Base-by-base conservation (phyloP, 2,329 filamentous ascomycete species). In the Alternaria sp. region DNA sequence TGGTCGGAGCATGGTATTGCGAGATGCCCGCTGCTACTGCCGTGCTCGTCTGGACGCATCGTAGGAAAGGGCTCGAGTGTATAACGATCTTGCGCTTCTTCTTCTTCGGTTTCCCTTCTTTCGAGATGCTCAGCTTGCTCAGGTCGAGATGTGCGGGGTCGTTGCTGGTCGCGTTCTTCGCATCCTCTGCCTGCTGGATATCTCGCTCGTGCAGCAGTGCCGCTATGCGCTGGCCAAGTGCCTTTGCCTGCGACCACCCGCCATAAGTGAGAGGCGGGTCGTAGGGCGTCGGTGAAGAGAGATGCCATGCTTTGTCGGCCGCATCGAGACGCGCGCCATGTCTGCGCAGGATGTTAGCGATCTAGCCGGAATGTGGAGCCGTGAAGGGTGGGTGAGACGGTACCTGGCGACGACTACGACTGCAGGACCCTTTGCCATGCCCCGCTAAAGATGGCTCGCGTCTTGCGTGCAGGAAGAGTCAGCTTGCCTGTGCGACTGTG, bases 301-400 rank as follows among this genome's bases (percentile, higher is more conserved):
- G 86, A 78, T 97, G 93, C 95, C 95, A 99, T 78, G 92, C 88
- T 77, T 94, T 93, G 84, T 99, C 94, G 63, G 94, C 93, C 57
- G 93, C 93, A 78, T 99, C 95, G 59, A 99, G 89, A 68, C 95
- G 91, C 71, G 94, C 92, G 74, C 95, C 95, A 79, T 99, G 95
- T 80, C 95, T 89, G 61, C 46, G 18, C 18, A 30, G 9, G 46
- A 28, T 51, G 48, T 70, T 52, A 73, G 69, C 58, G 56, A 63
- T 42, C 30, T 16, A 11, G 34, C 36, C 51, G 62, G 57, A 44
- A 53, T 32, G 32, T 34, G 49, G 44, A 55, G 58, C 34, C 38
- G 54, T 55, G 32, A 38, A 20, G 36, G 42, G 42, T 26, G 41
- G 55, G 46, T 32, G 49, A 60, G 44, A 63, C 75, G 41, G 59